phyloP scores from a whole-genome alignment of 2,329 filamentous ascomycete species.

The Parafenestella ontariensis region DNA sequence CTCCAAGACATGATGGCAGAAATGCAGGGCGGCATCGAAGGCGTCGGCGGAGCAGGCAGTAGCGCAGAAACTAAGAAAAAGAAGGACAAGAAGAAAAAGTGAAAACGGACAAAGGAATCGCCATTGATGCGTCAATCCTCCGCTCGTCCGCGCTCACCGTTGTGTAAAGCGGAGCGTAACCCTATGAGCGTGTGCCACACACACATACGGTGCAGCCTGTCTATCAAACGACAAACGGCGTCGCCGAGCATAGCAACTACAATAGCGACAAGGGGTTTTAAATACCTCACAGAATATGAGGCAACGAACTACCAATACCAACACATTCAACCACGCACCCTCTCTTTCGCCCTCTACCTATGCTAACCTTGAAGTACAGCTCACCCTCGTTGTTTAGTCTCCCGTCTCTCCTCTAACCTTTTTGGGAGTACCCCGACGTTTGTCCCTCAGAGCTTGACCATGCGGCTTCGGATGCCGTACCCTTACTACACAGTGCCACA shows the following conservation, averaged over 20 bases:
- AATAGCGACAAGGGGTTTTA: neutral
- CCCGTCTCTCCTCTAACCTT: too few relatives aligned
- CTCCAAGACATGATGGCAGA: conserved; percentile 97
- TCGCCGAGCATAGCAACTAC: neutral
- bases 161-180: neutral
- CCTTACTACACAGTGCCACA: too few relatives aligned
- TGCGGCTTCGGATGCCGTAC: too few relatives aligned
- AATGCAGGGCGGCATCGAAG: conserved; percentile 65
- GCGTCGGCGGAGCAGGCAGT: conserved; percentile 29
- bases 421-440: neutral
- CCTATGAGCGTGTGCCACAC: neutral
- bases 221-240: neutral
- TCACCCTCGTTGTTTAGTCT: too few relatives aligned
- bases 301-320: neutral
- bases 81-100: conserved; percentile 51
- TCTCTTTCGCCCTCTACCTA: neutral
- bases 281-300: neutral
- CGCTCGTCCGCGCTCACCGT: neutral
- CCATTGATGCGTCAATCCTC: neutral
- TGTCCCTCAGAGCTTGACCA: too few relatives aligned
- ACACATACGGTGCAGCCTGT: neutral
- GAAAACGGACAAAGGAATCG: conserved; percentile 5
- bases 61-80: conserved; percentile 41
- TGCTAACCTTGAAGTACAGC: neutral
- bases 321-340: neutral